Evolutionary conservation across 2,329 filamentous ascomycete genomes (phyloP), one percentile per base, ranked within the genome.

Genomic region (Boeremia lycopersici): DNA sequence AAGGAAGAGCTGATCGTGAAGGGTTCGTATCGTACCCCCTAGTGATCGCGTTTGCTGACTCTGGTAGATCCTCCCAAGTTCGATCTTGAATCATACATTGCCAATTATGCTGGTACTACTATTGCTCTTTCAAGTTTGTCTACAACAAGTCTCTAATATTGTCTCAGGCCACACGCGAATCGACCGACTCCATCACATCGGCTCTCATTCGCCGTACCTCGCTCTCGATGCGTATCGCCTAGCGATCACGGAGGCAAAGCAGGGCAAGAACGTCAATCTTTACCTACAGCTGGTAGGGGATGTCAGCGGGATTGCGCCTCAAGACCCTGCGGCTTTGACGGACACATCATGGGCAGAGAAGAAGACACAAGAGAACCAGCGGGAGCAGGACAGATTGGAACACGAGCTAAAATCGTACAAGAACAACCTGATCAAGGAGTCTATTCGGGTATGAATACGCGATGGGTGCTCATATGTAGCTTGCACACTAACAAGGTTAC

Each of bases 351-450:
- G 93, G 93, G 82, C 89, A n/a, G 83, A 88, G 7, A 80, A 78
- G 53, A 88, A 84, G 33, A 84, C 87, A 19, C 85, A 84, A 59
- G 78, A 83, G 46, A 90, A 93, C 65, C 84, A 85, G 63, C 77
- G 79, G 1, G 89, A 96, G 74, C 88, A 88, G 0, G 81, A 86
- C 50, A 85, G 89, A n/a, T 80, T 98, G 50, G 91, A 97, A 71
- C 79, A 84, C 13, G 91, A 98, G 74, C 81, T 99, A 17, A 93
- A 92, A 74, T 89, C 88, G 1, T 98, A 98, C 76, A 96, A 95
- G 77, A 96, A 97, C 72, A 99, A 98, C 68, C 78, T 98, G 38
- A 92, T 99, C 67, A 96, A 97, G 73, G 95, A 99, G 78, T 97
- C 92, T 78, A 96, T 98, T 68, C 79, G 93, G 64, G 92, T 96